phyloP scores from a whole-genome alignment of 1,139 yeast species.

The Debaryomycetaceae sp. region DNA sequence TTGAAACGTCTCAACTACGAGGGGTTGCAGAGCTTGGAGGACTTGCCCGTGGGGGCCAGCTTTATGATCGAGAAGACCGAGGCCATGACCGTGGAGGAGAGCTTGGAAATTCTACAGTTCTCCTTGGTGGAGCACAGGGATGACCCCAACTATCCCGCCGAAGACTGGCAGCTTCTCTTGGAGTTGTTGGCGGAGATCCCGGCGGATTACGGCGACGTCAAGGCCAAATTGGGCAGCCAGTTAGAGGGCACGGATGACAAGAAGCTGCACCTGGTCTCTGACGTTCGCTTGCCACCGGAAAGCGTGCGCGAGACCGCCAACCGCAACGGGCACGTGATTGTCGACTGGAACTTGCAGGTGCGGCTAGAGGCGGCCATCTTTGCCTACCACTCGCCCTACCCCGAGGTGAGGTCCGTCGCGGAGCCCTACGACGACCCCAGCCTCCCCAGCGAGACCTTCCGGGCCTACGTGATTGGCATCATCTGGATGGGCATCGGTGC shows the following conservation, averaged over 20 bases:
- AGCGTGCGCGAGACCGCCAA: not conserved
- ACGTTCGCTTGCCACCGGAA: not conserved
- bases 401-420: conserved; percentile 59
- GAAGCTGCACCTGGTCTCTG: not conserved
- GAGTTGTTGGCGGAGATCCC: conserved; percentile 12
- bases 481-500: conserved; percentile 38
- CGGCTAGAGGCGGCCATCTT: conserved; percentile 45
- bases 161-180: conserved; percentile 23
- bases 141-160: conserved; percentile 48
- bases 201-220: not conserved
- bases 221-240: not conserved
- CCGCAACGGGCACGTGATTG: not conserved
- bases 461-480: conserved; percentile 51
- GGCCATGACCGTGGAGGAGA: conserved; percentile 31
- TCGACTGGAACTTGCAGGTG: conserved; percentile 28
- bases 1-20: conserved; percentile 25
- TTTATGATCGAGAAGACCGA: conserved; percentile 38
- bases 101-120: conserved; percentile 36
- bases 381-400: conserved; percentile 57
- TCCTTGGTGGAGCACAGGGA: conserved; percentile 36
- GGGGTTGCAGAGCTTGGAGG: conserved; percentile 20
- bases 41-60: conserved; percentile 28
- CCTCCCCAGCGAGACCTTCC: conserved; percentile 50
- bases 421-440: conserved; percentile 50
- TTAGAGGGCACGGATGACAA: not conserved